Percentiles rank a stretch among this genome's conserved stretches.
These are phyloP conservation scores for Asclepias syriaca DNA, from an alignment of 257 asterid genomes.

Conservation along the genomic window DNA sequence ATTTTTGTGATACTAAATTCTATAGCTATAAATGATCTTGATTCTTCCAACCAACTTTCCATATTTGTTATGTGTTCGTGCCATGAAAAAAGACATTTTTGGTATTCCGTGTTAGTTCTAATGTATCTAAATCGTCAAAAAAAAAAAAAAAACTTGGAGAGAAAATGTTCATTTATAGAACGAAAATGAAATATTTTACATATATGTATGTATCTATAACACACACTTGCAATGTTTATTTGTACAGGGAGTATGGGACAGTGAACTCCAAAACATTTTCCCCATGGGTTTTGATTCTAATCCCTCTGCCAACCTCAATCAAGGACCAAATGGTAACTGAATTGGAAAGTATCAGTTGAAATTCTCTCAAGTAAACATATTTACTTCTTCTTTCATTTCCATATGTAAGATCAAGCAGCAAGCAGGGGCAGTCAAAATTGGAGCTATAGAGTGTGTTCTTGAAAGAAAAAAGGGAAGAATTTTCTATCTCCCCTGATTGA, in stretches of 20 bases:
- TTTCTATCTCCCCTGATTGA: conserved; percentile 22
- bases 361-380: not conserved
- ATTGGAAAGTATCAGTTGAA: not conserved
- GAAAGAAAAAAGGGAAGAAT: conserved; percentile 3
- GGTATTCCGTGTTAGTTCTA: too few relatives aligned
- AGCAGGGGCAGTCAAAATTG: conserved; percentile 51
- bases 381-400: not conserved
- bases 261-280: conserved; percentile 56
- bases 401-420: not conserved
- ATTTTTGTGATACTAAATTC: too few relatives aligned
- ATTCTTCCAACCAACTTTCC: not conserved
- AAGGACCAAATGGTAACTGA: conserved; percentile 59
- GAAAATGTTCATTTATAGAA: too few relatives aligned
- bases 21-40: too few relatives aligned
- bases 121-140: too few relatives aligned
- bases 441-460: conserved; percentile 32
- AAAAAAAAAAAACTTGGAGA: too few relatives aligned
- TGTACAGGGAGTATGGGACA: conserved; percentile 56
- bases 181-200: too few relatives aligned
- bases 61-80: too few relatives aligned
- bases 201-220: not conserved
- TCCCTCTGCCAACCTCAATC: conserved; percentile 37
- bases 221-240: not conserved
- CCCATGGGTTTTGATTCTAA: conserved; percentile 68
- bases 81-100: too few relatives aligned